phyloP scores from a whole-genome alignment of 2,329 filamentous ascomycete species.

The Colletotrichum spinosum region DNA sequence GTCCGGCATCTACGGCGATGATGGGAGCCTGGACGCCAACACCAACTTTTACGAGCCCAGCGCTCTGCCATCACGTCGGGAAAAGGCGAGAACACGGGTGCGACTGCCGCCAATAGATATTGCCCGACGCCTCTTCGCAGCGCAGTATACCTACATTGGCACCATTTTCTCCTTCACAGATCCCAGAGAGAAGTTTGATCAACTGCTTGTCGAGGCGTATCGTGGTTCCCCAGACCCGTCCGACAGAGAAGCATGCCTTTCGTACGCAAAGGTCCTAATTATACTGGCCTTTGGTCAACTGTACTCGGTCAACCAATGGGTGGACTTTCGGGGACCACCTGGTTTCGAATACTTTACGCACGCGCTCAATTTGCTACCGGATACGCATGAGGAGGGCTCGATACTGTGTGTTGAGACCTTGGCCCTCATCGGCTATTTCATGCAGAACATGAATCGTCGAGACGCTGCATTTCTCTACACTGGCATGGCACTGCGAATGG shows the following conservation, averaged over 20 bases:
- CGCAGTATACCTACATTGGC: constrained; percentile 67
- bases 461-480: constrained; percentile 68
- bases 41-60: constrained; percentile 49
- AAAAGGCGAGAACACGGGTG: constrained; percentile 41
- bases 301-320: constrained; percentile 69
- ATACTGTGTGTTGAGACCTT: constrained; percentile 66
- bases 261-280: constrained; percentile 63
- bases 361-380: constrained; percentile 63
- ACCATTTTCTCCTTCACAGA: constrained; percentile 67
- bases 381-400: constrained; percentile 66
- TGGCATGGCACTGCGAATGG: constrained; percentile 66
- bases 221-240: constrained; percentile 52
- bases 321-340: constrained; percentile 62
- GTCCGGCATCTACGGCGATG: constrained; percentile 48
- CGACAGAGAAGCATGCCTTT: constrained; percentile 59
- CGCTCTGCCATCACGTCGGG: constrained; percentile 48
- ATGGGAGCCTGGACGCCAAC: constrained; percentile 46
- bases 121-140: constrained; percentile 60
- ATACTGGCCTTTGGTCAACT: constrained; percentile 67
- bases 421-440: constrained; percentile 65
- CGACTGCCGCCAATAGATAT: constrained; percentile 62
- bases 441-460: constrained; percentile 67
- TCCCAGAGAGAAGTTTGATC: constrained; percentile 57
- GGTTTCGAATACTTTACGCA: constrained; percentile 67
- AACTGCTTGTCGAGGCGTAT: constrained; percentile 57